phyloP scores from a whole-genome alignment of 2,329 filamentous ascomycete species.

The Colletotrichum somersetense region DNA sequence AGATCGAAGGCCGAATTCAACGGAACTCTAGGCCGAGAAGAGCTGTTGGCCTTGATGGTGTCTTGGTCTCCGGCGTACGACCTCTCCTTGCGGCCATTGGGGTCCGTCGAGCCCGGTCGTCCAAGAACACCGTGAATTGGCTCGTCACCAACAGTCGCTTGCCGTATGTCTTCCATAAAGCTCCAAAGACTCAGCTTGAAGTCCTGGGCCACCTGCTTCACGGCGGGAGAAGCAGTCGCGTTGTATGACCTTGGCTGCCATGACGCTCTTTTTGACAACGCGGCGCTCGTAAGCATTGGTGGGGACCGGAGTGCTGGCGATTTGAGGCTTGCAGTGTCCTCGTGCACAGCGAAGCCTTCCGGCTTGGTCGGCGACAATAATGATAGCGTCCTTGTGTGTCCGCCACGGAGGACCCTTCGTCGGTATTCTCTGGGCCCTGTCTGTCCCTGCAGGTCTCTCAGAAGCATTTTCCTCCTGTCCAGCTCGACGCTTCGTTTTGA shows the following conservation, averaged over 20 bases:
- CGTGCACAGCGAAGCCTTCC: constrained; percentile 58
- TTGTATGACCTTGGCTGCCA: constrained; percentile 68
- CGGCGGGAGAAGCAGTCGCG: constrained; percentile 52
- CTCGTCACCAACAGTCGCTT: constrained; percentile 96
- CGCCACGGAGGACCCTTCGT: constrained; percentile 77
- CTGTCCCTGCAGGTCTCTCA: constrained; percentile 60
- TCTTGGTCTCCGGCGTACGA: constrained; percentile 55
- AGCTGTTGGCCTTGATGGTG: constrained; percentile 60
- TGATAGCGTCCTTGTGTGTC: constrained; percentile 77
- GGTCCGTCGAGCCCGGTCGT: constrained; percentile 35
- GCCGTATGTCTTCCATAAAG: constrained; percentile 94
- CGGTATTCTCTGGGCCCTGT: constrained; percentile 57
- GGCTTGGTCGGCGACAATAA: constrained; percentile 79
- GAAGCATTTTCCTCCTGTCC: constrained; percentile 78
- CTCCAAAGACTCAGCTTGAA: constrained; percentile 91
- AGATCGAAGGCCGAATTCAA: constrained; percentile 58
- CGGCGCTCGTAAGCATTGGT: constrained; percentile 52
- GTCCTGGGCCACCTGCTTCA: constrained; percentile 89
- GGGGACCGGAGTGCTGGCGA: constrained; percentile 48
- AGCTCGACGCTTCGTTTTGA: constrained; percentile 68
- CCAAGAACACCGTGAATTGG: constrained; percentile 69
- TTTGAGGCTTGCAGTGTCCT: constrained; percentile 61
- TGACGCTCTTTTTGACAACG: constrained; percentile 67
- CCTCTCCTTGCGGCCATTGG: constrained; percentile 28
- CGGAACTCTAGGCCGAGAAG: constrained; percentile 54